Base-by-base conservation (phyloP, 1,284 basidiomycete species). In the Leccinum griseonigrum region DNA sequence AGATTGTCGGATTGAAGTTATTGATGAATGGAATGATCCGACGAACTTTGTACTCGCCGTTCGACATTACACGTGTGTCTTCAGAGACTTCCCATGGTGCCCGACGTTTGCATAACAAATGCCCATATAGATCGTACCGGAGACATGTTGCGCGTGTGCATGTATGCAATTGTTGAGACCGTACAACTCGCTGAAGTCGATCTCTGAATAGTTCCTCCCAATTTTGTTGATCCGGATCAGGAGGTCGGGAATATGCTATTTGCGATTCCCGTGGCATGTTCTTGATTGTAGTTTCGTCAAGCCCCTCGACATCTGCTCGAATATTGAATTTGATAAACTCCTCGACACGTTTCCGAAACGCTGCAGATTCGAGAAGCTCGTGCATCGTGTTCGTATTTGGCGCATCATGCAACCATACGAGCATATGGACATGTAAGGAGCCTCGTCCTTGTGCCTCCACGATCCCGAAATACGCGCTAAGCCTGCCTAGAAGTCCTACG, bases 401-500 rank as follows among this genome's bases (percentile, higher is more conserved):
- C 0, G 64, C 62, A 5, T 66, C 48, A 18, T 57, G 31, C 0
- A 72, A 16, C 60, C 65, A 67, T 0, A 67, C 0, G 0, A 66
- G 7, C 58, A 62, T 60, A 13, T 67, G 64, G 0, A 65, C 14
- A 28, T 67, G 63, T 9, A 60, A 36, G 4, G 10, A 64, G 2
- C 70, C 73, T 3, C 61, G 32, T 0, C 66, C 70, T 48, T 74
- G 73, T 0, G 68, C 65, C 36, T 74, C 71, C 0, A 74, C 64
- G 0, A 64, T 59, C 0, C 67, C 66, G n/a, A 69, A 64, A 50
- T 73, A 69, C 0, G 43, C 62, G 5, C 11, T 14, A 6, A 51
- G 11, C 4, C 10, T 4, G 4, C 69, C 72, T 1, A 73, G 36
- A 2, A 70, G 16, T 0, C 69, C 71, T 4, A 34, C 46, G 70